Conservation (phyloP, 371 early-diverging fungal genomes). For the Mucor indicus region DNA sequence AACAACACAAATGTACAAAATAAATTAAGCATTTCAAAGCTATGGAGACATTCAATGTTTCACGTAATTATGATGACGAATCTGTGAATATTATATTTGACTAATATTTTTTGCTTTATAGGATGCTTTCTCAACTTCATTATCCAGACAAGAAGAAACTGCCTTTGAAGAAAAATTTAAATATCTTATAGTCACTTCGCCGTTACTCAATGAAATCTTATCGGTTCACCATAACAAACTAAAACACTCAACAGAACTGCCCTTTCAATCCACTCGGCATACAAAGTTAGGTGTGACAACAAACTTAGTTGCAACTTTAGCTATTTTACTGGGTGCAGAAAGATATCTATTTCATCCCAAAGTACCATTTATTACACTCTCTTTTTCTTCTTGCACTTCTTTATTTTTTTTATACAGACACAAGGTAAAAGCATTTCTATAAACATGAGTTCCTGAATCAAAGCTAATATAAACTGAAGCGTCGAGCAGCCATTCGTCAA, state of each 20-base stretch:
- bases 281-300: conserved; percentile 15
- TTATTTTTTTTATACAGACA: conserved; percentile 39
- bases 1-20: background rate
- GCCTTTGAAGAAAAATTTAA: conserved; percentile 69
- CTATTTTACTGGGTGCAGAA: conserved; percentile 23
- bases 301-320: conserved; percentile 13
- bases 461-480: too few relatives aligned
- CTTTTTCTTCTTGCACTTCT: conserved; percentile 29
- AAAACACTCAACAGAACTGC: conserved; percentile 20
- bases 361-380: conserved; percentile 20
- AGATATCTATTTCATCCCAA: conserved; percentile 18
- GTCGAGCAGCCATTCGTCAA: conserved; percentile 48
- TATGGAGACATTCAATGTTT: conserved; percentile 39
- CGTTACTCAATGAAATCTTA: conserved; percentile 51
- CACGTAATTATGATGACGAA: conserved; percentile 18
- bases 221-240: conserved; percentile 46
- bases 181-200: conserved; percentile 62
- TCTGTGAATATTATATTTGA: too few relatives aligned
- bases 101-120: background rate
- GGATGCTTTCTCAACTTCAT: conserved; percentile 37
- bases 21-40: conserved; percentile 17
- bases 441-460: too few relatives aligned
- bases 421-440: conserved; percentile 24
- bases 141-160: conserved; percentile 52
- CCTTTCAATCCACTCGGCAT: conserved; percentile 20